Base-by-base conservation (phyloP, 108 stramenopile species). In the Mayamaea pseudoterrestris region DNA sequence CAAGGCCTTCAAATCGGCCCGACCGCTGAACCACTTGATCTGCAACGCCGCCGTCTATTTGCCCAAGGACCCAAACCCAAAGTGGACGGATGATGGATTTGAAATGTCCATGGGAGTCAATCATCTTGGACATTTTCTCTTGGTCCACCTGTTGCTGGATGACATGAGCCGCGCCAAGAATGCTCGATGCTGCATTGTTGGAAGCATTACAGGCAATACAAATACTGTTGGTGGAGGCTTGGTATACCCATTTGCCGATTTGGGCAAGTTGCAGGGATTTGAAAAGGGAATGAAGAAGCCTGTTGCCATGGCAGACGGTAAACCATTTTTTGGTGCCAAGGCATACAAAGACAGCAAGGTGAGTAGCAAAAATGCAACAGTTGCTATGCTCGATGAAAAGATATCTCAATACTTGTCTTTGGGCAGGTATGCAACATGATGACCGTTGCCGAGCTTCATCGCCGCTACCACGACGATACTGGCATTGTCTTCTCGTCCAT, bases 281-380 rank as follows among this genome's bases (percentile, higher is more conserved):
- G 78, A 75, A 35, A 37, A 52, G 25, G 90, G 88, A 39, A 70
- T 65, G 13, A 78, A 70, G 48, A 60, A 80, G 13, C 87, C 85
- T 14, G 55, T 91, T 48, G 35, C 78, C 51, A 93, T 95, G 94
- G 80, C 76, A n/a, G 90, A 95, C 56, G 90, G 89, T 22, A 90
- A 91, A 65, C 76, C 76, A 2, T 95, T 90, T 65, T 80, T 84
- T 62, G 94, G 90, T 13, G 91, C 91, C 44, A 90, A 97, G 75
- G 93, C 93, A n/a, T 97, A 97, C 82, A 97, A 97, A 56, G 96
- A 97, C 51, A 71, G 83, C 44, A 93, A 96, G 76, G 90, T 88
- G 16, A 17, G 61, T 6, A 7, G 26, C 41, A 39, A 21, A 3
- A 13, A 2, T 13, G 6, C 14, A 4, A 5, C 22, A 4, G 3